Evolutionary conservation across 768 basidiomycete genomes (phyloP), one percentile per base, ranked within the genome.

Genomic region (Lactifluus echinatus): DNA sequence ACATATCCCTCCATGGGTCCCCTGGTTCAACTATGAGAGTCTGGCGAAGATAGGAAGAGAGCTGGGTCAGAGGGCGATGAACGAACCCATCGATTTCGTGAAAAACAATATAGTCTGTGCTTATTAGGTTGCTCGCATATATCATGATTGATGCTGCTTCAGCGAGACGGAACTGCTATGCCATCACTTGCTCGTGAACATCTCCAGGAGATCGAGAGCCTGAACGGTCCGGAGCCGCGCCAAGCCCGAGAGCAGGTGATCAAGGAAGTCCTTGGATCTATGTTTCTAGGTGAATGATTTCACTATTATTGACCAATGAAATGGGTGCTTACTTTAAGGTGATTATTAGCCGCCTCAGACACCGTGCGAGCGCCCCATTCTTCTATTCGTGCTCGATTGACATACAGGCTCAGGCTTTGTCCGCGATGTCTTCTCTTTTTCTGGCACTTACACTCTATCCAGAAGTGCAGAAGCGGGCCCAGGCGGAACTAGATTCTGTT

Each of bases 401-500:
- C 31, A 31, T 10, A 10, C 31, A 31, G 5, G 14, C 3, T 14
- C 47, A 59, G 58, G 66, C 65, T 2, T 63, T 68, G 10, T 64
- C 62, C 23, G 64, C 67, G 24, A 64, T 71, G 42, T 64, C 64
- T 36, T 51, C 65, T 11, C 66, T 69, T 46, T 39, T 72, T 28
- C 63, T 68, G 1, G 63, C 64, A 19, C 61, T 66, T 40, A 53
- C 59, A 19, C 34, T 39, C 24, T 43, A 64, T 23, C 63, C 63
- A 24, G 54, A 60, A 8, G 61, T 62, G 3, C 55, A 57, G 46
- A 72, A 63, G 44, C 79, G 76, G 43, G 85, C 82, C 0, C 83
- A 85, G 62, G 71, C 73, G 19, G 84, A 88, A 55, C 73, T 88
- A 19, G 86, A 87, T 61, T 57, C 63, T 21, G 34, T 26, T 0